These are phyloP conservation scores for Ceratocystis destructans DNA, from an alignment of 2,329 filamentous ascomycete genomes.

Conservation along the genomic window DNA sequence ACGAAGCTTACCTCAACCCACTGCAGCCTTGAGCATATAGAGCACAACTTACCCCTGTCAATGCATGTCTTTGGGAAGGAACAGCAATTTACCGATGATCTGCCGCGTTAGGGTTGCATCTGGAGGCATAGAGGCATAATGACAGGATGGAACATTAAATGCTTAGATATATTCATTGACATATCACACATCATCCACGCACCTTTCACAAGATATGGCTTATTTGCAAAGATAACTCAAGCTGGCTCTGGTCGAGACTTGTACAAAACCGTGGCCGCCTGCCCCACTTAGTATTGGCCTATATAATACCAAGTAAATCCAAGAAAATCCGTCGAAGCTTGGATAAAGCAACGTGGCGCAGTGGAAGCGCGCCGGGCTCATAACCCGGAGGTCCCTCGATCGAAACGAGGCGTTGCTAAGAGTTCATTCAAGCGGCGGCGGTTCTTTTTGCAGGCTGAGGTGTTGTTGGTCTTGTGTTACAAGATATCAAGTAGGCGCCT, in stretches of 20 bases:
- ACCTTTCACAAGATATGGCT: too few relatives aligned
- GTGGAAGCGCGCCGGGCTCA: slow-evolving; percentile 20
- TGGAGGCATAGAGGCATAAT: background rate
- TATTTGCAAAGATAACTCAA: too few relatives aligned
- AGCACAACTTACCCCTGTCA: background rate
- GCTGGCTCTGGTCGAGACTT: too few relatives aligned
- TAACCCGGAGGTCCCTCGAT: slow-evolving; percentile 20
- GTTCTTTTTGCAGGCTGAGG: background rate
- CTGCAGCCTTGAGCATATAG: slow-evolving; percentile 18
- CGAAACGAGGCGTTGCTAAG: slow-evolving; percentile 19
- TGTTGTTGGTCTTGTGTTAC: too few relatives aligned
- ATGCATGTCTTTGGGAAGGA: background rate
- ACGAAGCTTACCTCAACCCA: slow-evolving; percentile 19
- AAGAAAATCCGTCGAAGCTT: background rate
- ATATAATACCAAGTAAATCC: background rate
- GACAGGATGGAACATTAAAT: too few relatives aligned
- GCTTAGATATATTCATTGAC: too few relatives aligned
- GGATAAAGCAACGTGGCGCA: slow-evolving; percentile 19
- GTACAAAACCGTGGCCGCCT: background rate
- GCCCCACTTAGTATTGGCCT: background rate
- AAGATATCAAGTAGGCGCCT: too few relatives aligned
- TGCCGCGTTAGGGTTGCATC: background rate
- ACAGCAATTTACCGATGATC: background rate
- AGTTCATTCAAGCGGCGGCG: rapidly evolving
- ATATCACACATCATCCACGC: too few relatives aligned